A percentile compares a stretch with the other conserved stretches of the same genome.
Conservation (phyloP, 2,329 filamentous ascomycete genomes). For the Hymenoscyphus occultus region DNA sequence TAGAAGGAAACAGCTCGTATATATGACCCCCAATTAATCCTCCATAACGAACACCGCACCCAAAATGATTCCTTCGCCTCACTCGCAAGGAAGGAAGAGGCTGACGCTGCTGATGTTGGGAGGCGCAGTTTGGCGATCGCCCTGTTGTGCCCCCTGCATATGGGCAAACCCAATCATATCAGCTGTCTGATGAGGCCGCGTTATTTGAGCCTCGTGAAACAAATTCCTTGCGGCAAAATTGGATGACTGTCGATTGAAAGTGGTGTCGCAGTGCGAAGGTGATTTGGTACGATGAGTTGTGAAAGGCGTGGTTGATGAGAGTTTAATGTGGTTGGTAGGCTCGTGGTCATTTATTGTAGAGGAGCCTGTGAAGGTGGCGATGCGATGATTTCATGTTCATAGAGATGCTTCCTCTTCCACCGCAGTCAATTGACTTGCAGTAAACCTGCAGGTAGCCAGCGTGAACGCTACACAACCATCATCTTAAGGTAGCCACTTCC, state of each 20-base stretch:
- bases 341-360: not conserved
- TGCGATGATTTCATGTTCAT: too few relatives aligned
- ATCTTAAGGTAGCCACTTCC: too few relatives aligned
- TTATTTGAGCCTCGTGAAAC: not conserved
- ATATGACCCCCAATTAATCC: slow-evolving; percentile 1
- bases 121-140: not conserved
- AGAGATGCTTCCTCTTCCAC: too few relatives aligned
- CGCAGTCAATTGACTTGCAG: too few relatives aligned
- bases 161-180: not conserved
- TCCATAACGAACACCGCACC: not conserved
- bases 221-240: not conserved
- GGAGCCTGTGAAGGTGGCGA: not conserved
- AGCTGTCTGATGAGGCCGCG: not conserved
- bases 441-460: too few relatives aligned
- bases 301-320: not conserved
- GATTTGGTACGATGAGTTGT: not conserved
- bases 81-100: not conserved
- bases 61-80: not conserved
- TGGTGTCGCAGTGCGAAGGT: not conserved
- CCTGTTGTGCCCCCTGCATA: not conserved
- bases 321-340: not conserved
- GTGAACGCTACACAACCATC: too few relatives aligned
- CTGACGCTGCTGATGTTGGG: not conserved
- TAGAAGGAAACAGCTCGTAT: slow-evolving; percentile 4
- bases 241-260: not conserved